Percentiles rank a stretch among this genome's conserved stretches.
Conservation (phyloP, 2,329 filamentous ascomycete species). For the Lecanicillium sp. region DNA sequence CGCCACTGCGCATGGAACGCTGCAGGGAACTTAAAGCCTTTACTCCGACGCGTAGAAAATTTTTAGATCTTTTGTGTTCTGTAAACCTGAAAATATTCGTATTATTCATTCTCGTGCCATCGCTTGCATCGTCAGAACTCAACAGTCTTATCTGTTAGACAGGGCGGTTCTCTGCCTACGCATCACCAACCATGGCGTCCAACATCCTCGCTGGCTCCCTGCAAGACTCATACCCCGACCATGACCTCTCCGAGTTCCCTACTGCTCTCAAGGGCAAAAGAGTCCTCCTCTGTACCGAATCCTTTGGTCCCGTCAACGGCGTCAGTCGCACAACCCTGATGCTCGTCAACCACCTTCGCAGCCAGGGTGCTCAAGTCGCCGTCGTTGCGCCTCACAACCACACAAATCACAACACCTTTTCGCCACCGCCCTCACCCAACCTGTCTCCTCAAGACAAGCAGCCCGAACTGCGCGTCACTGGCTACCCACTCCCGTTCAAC, state of each 20-base stretch:
- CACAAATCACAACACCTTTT: conserved; percentile 46
- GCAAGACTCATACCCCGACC: conserved; percentile 15
- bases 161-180: background rate
- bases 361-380: conserved; percentile 56
- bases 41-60: background rate
- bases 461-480: conserved; percentile 51
- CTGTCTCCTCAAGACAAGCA: conserved; percentile 24
- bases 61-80: background rate
- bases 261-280: conserved; percentile 48
- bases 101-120: background rate
- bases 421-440: conserved; percentile 29
- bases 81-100: background rate
- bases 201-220: background rate
- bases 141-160: background rate
- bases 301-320: conserved; percentile 66
- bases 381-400: conserved; percentile 58
- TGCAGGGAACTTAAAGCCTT: background rate
- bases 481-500: conserved; percentile 63
- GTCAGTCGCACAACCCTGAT: conserved; percentile 63
- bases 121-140: background rate
- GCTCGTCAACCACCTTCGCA: conserved; percentile 58
- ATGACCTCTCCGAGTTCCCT: conserved; percentile 39
- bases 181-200: conserved; percentile 2
- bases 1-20: background rate
- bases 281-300: conserved; percentile 62